Conservation (phyloP, 2,329 filamentous ascomycete genomes). For the Paecilomyces formosus region DNA sequence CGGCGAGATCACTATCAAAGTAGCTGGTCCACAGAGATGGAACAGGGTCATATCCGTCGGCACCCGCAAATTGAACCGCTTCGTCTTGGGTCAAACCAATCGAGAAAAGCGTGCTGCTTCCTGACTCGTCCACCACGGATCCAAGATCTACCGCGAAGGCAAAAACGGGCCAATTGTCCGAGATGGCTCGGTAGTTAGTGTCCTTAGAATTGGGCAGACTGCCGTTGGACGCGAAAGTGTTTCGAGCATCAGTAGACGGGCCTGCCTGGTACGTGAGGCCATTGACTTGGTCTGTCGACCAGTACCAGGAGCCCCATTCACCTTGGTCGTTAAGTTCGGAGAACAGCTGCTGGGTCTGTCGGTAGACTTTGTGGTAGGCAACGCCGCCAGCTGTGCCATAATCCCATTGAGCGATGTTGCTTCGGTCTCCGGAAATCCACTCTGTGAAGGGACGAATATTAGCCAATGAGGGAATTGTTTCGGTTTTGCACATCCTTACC, state of each 20-base stretch:
- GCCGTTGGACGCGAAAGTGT: conserved; percentile 38
- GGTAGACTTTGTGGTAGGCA: conserved; percentile 53
- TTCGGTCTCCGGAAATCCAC: conserved; percentile 60
- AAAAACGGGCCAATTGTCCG: conserved; percentile 45
- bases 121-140: conserved; percentile 27
- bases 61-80: conserved; percentile 44
- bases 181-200: conserved; percentile 44
- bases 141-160: conserved; percentile 47
- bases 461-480: background rate
- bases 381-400: conserved; percentile 46
- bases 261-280: conserved; percentile 43
- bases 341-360: conserved; percentile 41
- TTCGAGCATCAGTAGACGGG: conserved; percentile 39
- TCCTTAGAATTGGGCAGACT: conserved; percentile 40
- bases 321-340: conserved; percentile 41
- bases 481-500: conserved; percentile 38
- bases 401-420: conserved; percentile 55
- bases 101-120: conserved; percentile 39
- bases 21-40: conserved; percentile 45
- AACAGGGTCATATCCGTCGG: conserved; percentile 27
- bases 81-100: conserved; percentile 44
- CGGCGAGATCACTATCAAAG: conserved; percentile 35
- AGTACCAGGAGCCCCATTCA: conserved; percentile 50
- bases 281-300: conserved; percentile 37
- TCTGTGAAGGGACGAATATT: conserved; percentile 40